Percentiles rank a stretch among this genome's conserved stretches.
These are phyloP conservation scores for Globisporangium ultimum DNA, from an alignment of 352 stramenopile genomes.

Conservation along the genomic window DNA sequence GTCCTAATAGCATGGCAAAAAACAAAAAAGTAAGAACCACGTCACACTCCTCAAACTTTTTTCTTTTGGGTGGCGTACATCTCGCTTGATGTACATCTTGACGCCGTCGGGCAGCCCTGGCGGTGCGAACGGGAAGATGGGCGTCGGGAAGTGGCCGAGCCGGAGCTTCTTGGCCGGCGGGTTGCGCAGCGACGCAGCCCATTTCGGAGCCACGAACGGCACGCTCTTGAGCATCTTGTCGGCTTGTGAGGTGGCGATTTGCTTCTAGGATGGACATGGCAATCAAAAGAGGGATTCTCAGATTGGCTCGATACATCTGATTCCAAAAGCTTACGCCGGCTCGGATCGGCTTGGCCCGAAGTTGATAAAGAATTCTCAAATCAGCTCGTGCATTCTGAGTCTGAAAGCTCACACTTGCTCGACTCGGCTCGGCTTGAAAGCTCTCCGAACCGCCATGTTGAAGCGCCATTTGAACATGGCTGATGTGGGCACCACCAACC, in stretches of 20 bases:
- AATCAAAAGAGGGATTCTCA: not conserved
- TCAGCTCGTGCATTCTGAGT: too few species aligned
- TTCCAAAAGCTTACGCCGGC: too few species aligned
- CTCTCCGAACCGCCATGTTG: not conserved
- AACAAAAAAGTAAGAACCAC: not conserved
- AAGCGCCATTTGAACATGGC: constrained; percentile 1
- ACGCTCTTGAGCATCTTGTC: constrained; percentile 55
- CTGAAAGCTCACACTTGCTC: too few species aligned
- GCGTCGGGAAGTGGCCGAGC: constrained; percentile 78
- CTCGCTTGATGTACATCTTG: constrained; percentile 82
- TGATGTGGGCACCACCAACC: constrained; percentile 15
- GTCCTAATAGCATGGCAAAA: constrained; percentile 28
- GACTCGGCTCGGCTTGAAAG: too few species aligned
- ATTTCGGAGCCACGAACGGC: constrained; percentile 55
- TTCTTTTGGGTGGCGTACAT: constrained; percentile 22
- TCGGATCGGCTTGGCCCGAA: not conserved
- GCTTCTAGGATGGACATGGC: too few species aligned
- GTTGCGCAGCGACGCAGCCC: constrained; percentile 46
- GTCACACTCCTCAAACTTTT: too few species aligned
- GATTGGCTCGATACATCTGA: not conserved
- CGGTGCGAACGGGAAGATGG: constrained; percentile 71
- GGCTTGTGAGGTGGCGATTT: not conserved
- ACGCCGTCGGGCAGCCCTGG: constrained; percentile 64
- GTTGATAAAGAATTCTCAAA: not conserved
- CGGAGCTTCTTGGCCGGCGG: constrained; percentile 47